These are phyloP conservation scores for Ascomycota sp. DNA, from an alignment of 2,329 filamentous ascomycete genomes.

Conservation along the genomic window DNA sequence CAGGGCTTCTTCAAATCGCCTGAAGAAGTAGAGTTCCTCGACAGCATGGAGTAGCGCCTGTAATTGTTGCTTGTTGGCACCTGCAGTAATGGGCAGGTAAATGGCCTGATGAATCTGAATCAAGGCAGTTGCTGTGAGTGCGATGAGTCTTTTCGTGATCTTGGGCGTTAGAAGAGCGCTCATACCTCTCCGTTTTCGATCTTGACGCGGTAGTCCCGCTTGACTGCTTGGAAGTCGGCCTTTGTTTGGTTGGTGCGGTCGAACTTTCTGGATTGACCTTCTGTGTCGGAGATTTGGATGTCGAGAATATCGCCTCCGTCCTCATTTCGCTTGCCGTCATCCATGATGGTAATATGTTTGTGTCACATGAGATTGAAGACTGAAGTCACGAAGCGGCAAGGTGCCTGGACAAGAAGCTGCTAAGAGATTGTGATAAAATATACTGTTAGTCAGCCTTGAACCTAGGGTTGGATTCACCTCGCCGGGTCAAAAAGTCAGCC, in stretches of 20 bases:
- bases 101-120: slow-evolving; percentile 22
- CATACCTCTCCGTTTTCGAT: slow-evolving; percentile 31
- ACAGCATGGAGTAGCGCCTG: slow-evolving; percentile 32
- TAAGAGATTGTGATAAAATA: no score
- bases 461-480: no score
- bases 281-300: slow-evolving; percentile 13
- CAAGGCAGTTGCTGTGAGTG: neutral
- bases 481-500: no score
- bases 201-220: slow-evolving; percentile 21
- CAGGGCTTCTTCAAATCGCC: slow-evolving; percentile 22
- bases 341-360: no score
- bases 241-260: slow-evolving; percentile 24
- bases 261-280: slow-evolving; percentile 3
- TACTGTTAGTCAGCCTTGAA: no score
- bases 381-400: no score
- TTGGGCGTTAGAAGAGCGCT: neutral
- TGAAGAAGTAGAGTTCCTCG: slow-evolving; percentile 34
- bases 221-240: slow-evolving; percentile 24
- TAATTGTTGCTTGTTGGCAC: slow-evolving; percentile 21
- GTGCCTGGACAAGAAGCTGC: no score
- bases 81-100: slow-evolving; percentile 16
- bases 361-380: no score
- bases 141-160: neutral
- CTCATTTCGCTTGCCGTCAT: slow-evolving; percentile 8
- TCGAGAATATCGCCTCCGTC: slow-evolving; percentile 10